Conservation (phyloP, 2,329 filamentous ascomycete genomes). For the Penicillium sp. region DNA sequence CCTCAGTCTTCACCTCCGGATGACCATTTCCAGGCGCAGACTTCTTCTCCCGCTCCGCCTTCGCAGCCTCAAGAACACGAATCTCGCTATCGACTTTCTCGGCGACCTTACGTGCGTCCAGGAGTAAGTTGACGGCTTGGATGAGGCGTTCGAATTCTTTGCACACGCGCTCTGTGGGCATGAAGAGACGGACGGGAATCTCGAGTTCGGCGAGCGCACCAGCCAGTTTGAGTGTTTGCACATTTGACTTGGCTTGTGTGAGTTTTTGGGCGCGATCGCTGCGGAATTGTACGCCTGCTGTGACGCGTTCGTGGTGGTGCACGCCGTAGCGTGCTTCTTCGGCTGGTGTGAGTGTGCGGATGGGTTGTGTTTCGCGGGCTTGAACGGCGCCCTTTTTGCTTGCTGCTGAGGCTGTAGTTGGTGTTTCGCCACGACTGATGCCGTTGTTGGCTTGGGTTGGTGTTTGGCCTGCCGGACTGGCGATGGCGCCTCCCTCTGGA, state of each 20-base stretch:
- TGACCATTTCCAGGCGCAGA: conserved; percentile 30
- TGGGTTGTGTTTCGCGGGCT: conserved; percentile 47
- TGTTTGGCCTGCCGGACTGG: conserved; percentile 57
- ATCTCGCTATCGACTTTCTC: conserved; percentile 52
- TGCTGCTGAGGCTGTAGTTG: conserved; percentile 26
- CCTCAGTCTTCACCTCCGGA: conserved; percentile 36
- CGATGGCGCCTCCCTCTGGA: conserved; percentile 52
- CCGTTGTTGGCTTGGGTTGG: conserved; percentile 37
- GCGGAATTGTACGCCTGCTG: conserved; percentile 84
- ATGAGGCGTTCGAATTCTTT: conserved; percentile 52
- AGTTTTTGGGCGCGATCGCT: conserved; percentile 58
- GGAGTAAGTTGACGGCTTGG: conserved; percentile 46
- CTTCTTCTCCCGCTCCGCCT: conserved; percentile 40
- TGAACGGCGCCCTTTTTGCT: conserved; percentile 36
- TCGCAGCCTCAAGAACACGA: conserved; percentile 45
- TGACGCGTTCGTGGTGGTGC: conserved; percentile 78
- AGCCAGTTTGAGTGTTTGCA: conserved; percentile 50
- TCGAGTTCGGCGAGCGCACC: conserved; percentile 49
- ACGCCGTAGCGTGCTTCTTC: conserved; percentile 83
- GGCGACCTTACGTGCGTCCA: conserved; percentile 49
- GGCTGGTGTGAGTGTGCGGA: conserved; percentile 70
- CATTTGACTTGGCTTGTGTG: conserved; percentile 52
- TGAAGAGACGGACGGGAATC: conserved; percentile 47
- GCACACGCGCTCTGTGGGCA: conserved; percentile 52
- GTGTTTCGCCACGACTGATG: conserved; percentile 39